Evolutionary conservation across 2,329 filamentous ascomycete species (phyloP), one percentile per base, ranked within the genome.

Genomic region (Arthroderma uncinatum): DNA sequence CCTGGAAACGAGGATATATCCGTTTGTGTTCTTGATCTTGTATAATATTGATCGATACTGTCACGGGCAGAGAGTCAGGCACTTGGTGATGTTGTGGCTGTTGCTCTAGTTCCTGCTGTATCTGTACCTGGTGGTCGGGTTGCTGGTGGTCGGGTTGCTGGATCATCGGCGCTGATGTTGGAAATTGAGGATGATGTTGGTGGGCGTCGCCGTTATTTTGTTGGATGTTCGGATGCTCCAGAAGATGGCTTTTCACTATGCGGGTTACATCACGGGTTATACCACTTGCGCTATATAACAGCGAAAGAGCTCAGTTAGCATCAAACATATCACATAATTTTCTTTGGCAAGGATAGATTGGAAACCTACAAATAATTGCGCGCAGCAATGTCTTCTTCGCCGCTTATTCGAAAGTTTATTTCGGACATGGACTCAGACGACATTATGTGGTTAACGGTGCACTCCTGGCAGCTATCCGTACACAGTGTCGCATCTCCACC

Each of bases 261-360:
- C 70, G 70, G 12, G 70, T 70, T 28, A 73, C 64, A 37, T 74
- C 72, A 28, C 70, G 71, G 28, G 69, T 71, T 40, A 74, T 73
- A 34, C 71, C 70, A 52, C 66, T 71, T 19, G 71, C 72, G 64
- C 72, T 74, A 59, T 62, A 19, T 36, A 16, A 19, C n/a, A n/a
- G 10, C 34, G 28, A 37, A 47, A 3, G 8, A n/a, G 12, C 25
- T n/a, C 16, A 23, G 60, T 71, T 60, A 48, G 14, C n/a, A 48
- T 28, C 25, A n/a, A 21, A n/a, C n/a, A 30, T 25, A 28, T 6
- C 10, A 25, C 14, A 48, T 48, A 28, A 4, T 28, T 16, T 16
- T 25, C n/a, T 21, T 21, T 19, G 19, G 23, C 19, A 34, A 40
- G 48, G 48, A 33, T 40, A 53, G 9, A 36, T n/a, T 23, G 19